phyloP scores from a whole-genome alignment of 2,329 filamentous ascomycete genomes.

The Epichloe gansuensis region DNA sequence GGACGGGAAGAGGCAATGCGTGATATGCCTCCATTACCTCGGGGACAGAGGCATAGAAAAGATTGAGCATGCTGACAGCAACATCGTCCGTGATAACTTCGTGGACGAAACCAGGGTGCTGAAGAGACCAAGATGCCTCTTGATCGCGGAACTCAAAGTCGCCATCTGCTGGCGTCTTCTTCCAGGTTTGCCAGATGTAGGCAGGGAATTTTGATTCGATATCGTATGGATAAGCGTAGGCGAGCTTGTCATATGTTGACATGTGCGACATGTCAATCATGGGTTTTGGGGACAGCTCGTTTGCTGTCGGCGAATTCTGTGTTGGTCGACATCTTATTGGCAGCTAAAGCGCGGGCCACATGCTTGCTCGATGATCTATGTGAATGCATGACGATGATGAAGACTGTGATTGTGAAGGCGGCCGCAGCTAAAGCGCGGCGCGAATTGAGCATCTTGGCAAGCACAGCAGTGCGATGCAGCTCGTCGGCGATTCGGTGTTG shows the following conservation, averaged over 20 bases:
- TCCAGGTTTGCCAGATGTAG: constrained; percentile 99
- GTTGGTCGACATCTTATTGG: constrained; percentile 10
- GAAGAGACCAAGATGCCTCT: constrained; percentile 79
- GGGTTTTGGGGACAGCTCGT: constrained; percentile 27
- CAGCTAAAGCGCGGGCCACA: constrained; percentile 7
- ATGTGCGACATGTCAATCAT: constrained; percentile 60
- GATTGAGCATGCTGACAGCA: constrained; percentile 65
- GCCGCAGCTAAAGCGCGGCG: constrained; percentile 64
- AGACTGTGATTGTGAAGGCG: constrained; percentile 51
- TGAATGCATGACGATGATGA: constrained; percentile 55
- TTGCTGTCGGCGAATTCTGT: constrained; percentile 9
- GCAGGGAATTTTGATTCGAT: constrained; percentile 80
- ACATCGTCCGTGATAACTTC: constrained; percentile 93
- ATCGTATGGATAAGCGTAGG: constrained; percentile 91
- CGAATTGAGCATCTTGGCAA: constrained; percentile 58
- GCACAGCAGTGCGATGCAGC: neutral
- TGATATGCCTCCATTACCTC: constrained; percentile 69
- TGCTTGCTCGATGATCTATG: constrained; percentile 22
- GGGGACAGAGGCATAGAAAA: constrained; percentile 75
- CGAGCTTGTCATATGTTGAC: constrained; percentile 67
- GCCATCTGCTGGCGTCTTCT: constrained; percentile 63
- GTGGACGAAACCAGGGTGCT: constrained; percentile 86
- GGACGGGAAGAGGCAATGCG: constrained; percentile 58
- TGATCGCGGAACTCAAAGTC: constrained; percentile 72
- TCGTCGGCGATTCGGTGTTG: neutral